These are phyloP conservation scores for Botrytis fragariae DNA, from an alignment of 2,329 filamentous ascomycete species.

Conservation along the genomic window DNA sequence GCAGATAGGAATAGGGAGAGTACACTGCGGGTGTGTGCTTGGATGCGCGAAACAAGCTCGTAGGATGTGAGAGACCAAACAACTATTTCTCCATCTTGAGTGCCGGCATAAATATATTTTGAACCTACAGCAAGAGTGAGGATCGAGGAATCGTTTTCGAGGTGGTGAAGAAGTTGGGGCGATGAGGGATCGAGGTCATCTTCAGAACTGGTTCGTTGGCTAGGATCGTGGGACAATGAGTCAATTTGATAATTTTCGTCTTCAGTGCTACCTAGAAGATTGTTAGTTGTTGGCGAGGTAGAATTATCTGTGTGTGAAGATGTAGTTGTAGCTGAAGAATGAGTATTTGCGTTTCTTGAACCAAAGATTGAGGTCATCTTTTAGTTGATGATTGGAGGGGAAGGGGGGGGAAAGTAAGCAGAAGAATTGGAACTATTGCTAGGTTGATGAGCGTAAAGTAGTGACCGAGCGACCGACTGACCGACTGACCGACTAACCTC, in stretches of 20 bases:
- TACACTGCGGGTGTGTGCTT: slow-evolving; percentile 89
- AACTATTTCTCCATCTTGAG: slow-evolving; percentile 89
- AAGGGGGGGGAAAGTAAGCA: neutral
- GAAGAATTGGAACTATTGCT: neutral
- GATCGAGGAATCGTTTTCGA: slow-evolving; percentile 75
- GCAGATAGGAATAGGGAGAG: slow-evolving; percentile 79
- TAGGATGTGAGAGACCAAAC: slow-evolving; percentile 90
- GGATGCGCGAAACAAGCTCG: slow-evolving; percentile 72
- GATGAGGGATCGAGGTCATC: slow-evolving; percentile 14
- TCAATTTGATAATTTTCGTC: slow-evolving; percentile 7
- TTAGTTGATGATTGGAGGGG: neutral
- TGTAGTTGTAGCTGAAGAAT: neutral
- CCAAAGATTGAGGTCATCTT: slow-evolving; percentile 22
- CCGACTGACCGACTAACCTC: neutral
- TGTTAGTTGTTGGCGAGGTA: neutral
- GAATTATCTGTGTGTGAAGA: neutral
- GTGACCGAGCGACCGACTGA: neutral
- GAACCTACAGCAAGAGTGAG: slow-evolving; percentile 80
- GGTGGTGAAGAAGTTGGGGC: slow-evolving; percentile 70
- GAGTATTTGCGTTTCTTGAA: neutral
- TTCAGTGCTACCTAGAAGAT: neutral
- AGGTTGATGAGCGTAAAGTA: neutral
- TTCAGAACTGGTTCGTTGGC: slow-evolving; percentile 23
- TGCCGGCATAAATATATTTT: slow-evolving; percentile 83
- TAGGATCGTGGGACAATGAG: neutral